Percentiles rank a stretch among this genome's conserved stretches.
These are phyloP conservation scores for Dendrocalamus latiflorus DNA, from an alignment of 202 grass and related monocot species.

Conservation along the genomic window DNA sequence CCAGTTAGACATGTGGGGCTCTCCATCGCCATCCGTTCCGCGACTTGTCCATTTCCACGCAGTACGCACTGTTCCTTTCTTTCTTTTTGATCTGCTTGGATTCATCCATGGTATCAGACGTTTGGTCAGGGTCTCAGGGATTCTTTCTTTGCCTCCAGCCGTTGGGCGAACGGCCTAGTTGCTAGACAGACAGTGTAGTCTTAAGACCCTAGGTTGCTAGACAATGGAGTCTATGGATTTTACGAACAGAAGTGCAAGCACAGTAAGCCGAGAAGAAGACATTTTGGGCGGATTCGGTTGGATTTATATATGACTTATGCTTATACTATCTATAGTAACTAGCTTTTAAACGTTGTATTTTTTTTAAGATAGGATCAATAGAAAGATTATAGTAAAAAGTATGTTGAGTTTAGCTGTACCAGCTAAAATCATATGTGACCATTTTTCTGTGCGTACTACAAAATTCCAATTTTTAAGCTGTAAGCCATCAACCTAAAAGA, in stretches of 20 bases:
- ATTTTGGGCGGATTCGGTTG: neutral
- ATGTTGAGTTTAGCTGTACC: no score
- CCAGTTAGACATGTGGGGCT: neutral
- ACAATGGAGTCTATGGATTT: neutral
- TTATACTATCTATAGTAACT: no score
- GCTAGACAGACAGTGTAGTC: neutral
- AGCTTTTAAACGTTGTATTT: no score
- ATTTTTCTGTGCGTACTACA: no score
- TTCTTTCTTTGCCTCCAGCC: neutral
- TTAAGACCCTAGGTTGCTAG: neutral
- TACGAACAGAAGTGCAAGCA: neutral
- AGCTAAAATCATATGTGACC: no score
- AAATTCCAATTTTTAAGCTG: no score
- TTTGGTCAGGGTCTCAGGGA: neutral
- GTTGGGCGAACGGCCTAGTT: neutral
- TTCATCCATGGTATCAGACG: neutral
- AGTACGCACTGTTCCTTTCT: neutral
- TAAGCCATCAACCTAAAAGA: no score
- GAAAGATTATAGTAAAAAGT: no score
- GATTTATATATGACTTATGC: no score
- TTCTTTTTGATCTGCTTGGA: neutral
- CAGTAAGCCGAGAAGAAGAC: neutral
- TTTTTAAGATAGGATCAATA: no score
- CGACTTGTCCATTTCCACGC: neutral
- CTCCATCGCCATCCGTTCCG: neutral